Evolutionary conservation across 805 yeast species (phyloP).

Genomic region (Starmerella floricola): DNA sequence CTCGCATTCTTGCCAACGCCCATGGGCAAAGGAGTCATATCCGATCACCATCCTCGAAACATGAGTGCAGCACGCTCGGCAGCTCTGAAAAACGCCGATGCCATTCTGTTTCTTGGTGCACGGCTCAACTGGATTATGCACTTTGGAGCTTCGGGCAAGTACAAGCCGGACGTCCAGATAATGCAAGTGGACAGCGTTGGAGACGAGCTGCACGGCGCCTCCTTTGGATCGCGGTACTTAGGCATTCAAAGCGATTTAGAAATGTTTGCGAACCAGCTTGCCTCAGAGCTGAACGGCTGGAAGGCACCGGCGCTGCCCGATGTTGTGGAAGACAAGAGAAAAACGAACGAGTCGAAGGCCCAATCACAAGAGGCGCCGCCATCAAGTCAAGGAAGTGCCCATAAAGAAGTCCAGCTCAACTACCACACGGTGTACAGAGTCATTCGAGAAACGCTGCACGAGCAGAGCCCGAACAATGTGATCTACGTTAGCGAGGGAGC

Average conservation of each 20-base stretch:
- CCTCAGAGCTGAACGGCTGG: conserved; percentile 27
- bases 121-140: conserved; percentile 65
- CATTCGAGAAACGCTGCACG: conserved; percentile 33
- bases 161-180: conserved; percentile 35
- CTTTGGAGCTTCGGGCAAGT: conserved; percentile 49
- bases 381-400: not conserved
- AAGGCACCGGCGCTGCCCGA: conserved; percentile 28
- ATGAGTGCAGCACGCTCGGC: conserved; percentile 52
- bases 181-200: conserved; percentile 46
- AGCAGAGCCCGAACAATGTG: conserved; percentile 22
- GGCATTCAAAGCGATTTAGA: conserved; percentile 49
- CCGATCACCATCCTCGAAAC: conserved; percentile 39
- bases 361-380: conserved; percentile 28
- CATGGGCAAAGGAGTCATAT: conserved; percentile 63
- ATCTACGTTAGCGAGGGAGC: conserved; percentile 59
- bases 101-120: conserved; percentile 50
- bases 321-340: conserved; percentile 21
- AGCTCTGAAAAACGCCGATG: conserved; percentile 47
- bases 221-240: conserved; percentile 23
- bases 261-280: conserved; percentile 32
- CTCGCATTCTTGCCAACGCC: conserved; percentile 61
- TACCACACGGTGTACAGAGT: conserved; percentile 46
- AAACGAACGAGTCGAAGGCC: conserved; percentile 30
- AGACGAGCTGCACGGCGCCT: conserved; percentile 41
- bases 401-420: conserved; percentile 24